These are phyloP conservation scores for Candida silvicultrix DNA, from an alignment of 805 yeast species.

Conservation along the genomic window DNA sequence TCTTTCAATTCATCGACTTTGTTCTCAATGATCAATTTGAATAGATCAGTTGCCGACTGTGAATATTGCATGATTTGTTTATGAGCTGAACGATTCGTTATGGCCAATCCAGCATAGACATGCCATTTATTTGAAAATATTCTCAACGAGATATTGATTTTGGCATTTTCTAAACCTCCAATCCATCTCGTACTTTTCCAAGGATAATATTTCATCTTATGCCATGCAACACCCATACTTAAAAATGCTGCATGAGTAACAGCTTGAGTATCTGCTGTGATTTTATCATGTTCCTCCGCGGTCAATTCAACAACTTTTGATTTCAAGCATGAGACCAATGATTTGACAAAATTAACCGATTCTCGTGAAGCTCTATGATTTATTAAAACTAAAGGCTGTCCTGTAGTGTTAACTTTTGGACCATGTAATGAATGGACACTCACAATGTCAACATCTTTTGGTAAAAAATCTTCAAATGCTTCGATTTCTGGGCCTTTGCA, in stretches of 20 bases:
- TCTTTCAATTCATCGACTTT: constrained; percentile 48
- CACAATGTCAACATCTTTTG: constrained; percentile 75
- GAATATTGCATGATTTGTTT: constrained; percentile 88
- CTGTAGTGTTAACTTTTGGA: constrained; percentile 80
- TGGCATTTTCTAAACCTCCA: constrained; percentile 95
- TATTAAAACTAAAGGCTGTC: constrained; percentile 89
- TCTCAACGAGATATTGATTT: constrained; percentile 85
- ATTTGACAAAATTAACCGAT: constrained; percentile 53
- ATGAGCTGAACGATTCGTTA: constrained; percentile 93
- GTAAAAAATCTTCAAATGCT: constrained; percentile 75
- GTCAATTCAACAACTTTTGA: constrained; percentile 73
- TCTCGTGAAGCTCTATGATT: constrained; percentile 57
- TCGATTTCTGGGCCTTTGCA: constrained; percentile 87
- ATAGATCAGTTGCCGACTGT: constrained; percentile 73
- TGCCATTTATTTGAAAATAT: constrained; percentile 96
- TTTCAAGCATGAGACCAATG: constrained; percentile 62
- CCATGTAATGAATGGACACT: constrained; percentile 93
- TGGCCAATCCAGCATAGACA: constrained; percentile 95
- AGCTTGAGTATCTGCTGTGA: constrained; percentile 98
- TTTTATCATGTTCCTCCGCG: constrained; percentile 87
- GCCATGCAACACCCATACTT: constrained; percentile 98
- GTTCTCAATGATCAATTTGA: constrained; percentile 74
- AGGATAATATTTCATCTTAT: constrained; percentile 72
- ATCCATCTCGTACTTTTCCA: constrained; percentile 85
- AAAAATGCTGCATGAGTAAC: constrained; percentile 97